Percentiles rank a stretch among this genome's conserved stretches.
Evolutionary conservation across 352 stramenopile genomes (phyloP).

Genomic region (Peronospora destructor): DNA sequence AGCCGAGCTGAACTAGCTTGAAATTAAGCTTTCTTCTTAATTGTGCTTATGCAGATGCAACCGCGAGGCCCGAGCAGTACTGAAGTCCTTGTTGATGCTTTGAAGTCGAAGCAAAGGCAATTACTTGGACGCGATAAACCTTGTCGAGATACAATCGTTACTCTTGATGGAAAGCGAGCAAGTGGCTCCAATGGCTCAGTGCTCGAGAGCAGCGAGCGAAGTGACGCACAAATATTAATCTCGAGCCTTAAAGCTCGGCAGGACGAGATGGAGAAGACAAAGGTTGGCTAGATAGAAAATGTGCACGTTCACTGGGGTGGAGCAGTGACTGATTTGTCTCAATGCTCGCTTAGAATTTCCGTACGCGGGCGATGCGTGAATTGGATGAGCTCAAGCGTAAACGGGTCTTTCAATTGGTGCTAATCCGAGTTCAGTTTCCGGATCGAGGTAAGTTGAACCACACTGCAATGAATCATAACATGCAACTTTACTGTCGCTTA

Average conservation of each 20-base stretch:
- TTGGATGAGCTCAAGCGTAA: slow-evolving; percentile 82
- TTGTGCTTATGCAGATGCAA: slow-evolving; percentile 46
- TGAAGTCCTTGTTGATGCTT: slow-evolving; percentile 61
- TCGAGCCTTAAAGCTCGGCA: slow-evolving; percentile 67
- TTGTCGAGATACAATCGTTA: slow-evolving; percentile 54
- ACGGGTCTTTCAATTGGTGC: slow-evolving; percentile 63
- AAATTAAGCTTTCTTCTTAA: background rate
- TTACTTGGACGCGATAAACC: slow-evolving; percentile 54
- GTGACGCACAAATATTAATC: slow-evolving; percentile 63
- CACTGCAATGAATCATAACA: background rate
- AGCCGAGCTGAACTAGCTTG: background rate
- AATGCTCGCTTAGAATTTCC: slow-evolving; percentile 55
- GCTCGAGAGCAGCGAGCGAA: slow-evolving; percentile 30
- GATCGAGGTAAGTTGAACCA: slow-evolving; percentile 51
- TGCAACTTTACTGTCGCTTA: slow-evolving; percentile 1
- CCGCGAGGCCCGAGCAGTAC: slow-evolving; percentile 70
- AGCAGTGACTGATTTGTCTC: slow-evolving; percentile 6
- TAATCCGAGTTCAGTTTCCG: slow-evolving; percentile 80
- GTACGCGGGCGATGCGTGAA: slow-evolving; percentile 82
- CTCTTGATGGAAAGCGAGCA: slow-evolving; percentile 22
- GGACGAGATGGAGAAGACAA: slow-evolving; percentile 67
- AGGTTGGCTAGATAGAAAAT: slow-evolving; percentile 33
- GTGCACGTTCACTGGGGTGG: background rate
- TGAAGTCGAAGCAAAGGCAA: slow-evolving; percentile 76
- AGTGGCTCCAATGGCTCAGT: slow-evolving; percentile 13